These are phyloP conservation scores for Starmerella gropengiesseri DNA, from an alignment of 805 yeast species.

Conservation along the genomic window DNA sequence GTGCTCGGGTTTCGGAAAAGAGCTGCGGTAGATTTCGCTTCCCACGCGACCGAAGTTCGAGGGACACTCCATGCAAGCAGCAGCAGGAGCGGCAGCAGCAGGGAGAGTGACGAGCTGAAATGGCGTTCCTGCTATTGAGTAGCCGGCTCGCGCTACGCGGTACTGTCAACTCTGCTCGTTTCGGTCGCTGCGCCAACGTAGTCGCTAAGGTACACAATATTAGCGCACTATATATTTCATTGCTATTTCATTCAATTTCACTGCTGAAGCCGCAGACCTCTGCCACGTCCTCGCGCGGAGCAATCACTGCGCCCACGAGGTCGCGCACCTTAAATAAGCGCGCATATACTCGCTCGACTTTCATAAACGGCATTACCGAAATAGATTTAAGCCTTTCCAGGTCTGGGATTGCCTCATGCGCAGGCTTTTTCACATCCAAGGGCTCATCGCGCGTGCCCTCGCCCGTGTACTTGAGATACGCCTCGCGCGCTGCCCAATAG, in stretches of 20 bases:
- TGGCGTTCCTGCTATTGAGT: too few relatives aligned
- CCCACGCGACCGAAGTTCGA: conserved; percentile 86
- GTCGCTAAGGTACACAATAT: too few relatives aligned
- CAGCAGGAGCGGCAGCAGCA: too few relatives aligned
- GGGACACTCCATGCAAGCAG: conserved; percentile 36
- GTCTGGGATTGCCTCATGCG: conserved; percentile 15
- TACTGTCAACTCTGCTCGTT: too few relatives aligned
- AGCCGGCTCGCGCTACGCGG: too few relatives aligned
- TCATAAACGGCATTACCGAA: conserved; percentile 17
- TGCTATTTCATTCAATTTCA: background rate
- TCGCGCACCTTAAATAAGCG: conserved; percentile 14
- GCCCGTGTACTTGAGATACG: conserved; percentile 22
- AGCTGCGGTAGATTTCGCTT: conserved; percentile 67
- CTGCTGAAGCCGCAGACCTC: conserved; percentile 12
- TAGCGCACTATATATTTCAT: background rate
- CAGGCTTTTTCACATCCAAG: conserved; percentile 10
- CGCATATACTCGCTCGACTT: conserved; percentile 14
- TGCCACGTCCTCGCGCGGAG: conserved; percentile 9
- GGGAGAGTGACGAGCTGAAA: too few relatives aligned
- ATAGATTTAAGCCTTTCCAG: conserved; percentile 2
- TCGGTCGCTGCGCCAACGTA: too few relatives aligned
- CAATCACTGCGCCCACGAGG: conserved; percentile 17
- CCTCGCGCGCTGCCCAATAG: conserved; percentile 25
- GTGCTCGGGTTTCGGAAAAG: conserved; percentile 81
- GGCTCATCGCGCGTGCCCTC: conserved; percentile 16